A percentile compares a stretch with the other conserved stretches of the same genome.
Conservation (phyloP, 306 rosid genomes). For the Hylodesmum podocarpum region DNA sequence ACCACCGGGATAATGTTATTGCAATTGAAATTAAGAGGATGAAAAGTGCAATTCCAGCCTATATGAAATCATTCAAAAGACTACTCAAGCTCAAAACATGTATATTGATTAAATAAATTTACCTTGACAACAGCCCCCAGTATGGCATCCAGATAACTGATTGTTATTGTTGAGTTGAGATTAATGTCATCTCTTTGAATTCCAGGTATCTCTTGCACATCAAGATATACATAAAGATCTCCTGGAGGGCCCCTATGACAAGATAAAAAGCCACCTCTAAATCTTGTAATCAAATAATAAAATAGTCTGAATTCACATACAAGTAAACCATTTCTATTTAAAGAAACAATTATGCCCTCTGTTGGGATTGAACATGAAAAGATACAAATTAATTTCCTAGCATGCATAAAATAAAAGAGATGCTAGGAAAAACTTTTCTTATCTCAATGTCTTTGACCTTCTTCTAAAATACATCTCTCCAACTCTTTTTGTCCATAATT, state of each 20-base stretch:
- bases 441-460: constrained; percentile 16
- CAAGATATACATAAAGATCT: constrained; percentile 90
- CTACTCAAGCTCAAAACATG: constrained; percentile 19
- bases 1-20: not conserved
- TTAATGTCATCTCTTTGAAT: constrained; percentile 93
- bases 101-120: constrained; percentile 16
- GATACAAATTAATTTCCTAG: constrained; percentile 10
- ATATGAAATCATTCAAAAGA: not conserved
- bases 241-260: constrained; percentile 84
- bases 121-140: constrained; percentile 77
- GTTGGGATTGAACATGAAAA: constrained; percentile 2
- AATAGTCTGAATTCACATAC: constrained; percentile 17
- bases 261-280: constrained; percentile 35
- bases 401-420: constrained; percentile 12
- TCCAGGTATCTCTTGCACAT: constrained; percentile 73
- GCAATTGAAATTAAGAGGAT: constrained; percentile 17
- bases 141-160: constrained; percentile 88
- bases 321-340: constrained; percentile 12
- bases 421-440: not conserved
- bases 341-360: not conserved
- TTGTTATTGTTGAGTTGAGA: constrained; percentile 66
- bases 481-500: constrained; percentile 3
- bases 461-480: not conserved
- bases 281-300: constrained; percentile 24
- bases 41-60: constrained; percentile 1